Base-by-base conservation (phyloP, 2,329 filamentous ascomycete species). In the Alternaria sp. region DNA sequence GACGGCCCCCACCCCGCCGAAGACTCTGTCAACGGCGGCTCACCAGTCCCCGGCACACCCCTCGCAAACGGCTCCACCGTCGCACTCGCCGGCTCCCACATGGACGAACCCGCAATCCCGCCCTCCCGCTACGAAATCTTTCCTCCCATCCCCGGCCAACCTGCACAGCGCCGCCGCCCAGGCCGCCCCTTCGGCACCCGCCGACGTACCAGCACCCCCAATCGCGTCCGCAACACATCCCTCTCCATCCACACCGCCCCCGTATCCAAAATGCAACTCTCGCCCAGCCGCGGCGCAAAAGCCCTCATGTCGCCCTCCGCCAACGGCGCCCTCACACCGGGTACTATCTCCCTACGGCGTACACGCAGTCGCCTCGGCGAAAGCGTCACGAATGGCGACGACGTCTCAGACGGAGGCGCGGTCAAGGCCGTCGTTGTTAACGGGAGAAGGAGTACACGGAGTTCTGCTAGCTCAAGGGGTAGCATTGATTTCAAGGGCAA, bases 91-190 rank as follows among this genome's bases (percentile, higher is more conserved):
- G 73, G 72, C 10, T 79, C 75, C 23, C 73, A 77, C 52, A 72
- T 69, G 28, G 69, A 65, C 59, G 67, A 76, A 8, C 75, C 79
- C 26, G 79, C 82, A 51, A 91, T 96, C 25, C 91, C 91, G 3
- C 83, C 89, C 0, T 88, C 84, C 2, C 87, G 92, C 32, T 96
- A 93, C 77, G 90, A 93, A 71, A 88, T 96, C 44, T 95, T 92
- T 72, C 93, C 93, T 9, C 87, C 90, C 0, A 81, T 91, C 9
- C 86, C 86, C 19, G 86, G 86, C 32, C 79, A 80, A 56, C 72
- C 77, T 17, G 65, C 74, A 13, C 63, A 75, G 4, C 79, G 74
- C 61, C 76, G 79, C 6, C 72, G 78, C 17, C 74, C 77, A 32
- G 77, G 76, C 6, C 70, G 79, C 3, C 79, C 79, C 11, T 81